phyloP scores from a whole-genome alignment of 1,284 basidiomycete genomes.

The Stygiomarasmius scandens region DNA sequence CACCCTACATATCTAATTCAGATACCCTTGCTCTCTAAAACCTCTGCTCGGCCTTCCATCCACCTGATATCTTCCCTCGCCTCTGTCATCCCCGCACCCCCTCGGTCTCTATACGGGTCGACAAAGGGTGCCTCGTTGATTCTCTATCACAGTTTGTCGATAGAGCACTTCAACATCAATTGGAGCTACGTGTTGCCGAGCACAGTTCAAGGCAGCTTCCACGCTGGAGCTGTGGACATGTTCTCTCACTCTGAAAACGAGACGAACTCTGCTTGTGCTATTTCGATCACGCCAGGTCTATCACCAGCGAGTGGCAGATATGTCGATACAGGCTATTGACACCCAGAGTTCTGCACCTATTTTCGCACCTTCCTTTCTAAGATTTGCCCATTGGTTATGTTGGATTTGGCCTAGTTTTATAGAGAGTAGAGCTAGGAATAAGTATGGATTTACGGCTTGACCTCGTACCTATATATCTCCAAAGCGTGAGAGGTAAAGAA shows the following conservation, averaged over 20 bases:
- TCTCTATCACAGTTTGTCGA: slow-evolving; percentile 78
- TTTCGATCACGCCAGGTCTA: slow-evolving; percentile 57
- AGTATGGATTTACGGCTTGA: slow-evolving; percentile 37
- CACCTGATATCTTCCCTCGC: slow-evolving; percentile 83
- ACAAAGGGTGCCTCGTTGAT: slow-evolving; percentile 83
- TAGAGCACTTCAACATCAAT: slow-evolving; percentile 71
- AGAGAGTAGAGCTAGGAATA: slow-evolving; percentile 57
- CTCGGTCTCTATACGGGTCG: slow-evolving; percentile 82
- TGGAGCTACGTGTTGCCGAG: slow-evolving; percentile 64
- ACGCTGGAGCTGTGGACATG: slow-evolving; percentile 74
- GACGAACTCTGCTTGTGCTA: too few relatives aligned
- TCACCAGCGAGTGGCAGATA: slow-evolving; percentile 56
- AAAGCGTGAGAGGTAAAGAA: too few relatives aligned
- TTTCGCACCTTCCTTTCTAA: slow-evolving; percentile 53
- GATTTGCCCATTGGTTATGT: slow-evolving; percentile 54
- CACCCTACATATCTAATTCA: slow-evolving; percentile 39
- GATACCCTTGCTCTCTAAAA: slow-evolving; percentile 77
- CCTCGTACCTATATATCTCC: too few relatives aligned
- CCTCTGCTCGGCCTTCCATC: slow-evolving; percentile 74
- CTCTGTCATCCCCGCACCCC: slow-evolving; percentile 83
- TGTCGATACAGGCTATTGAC: slow-evolving; percentile 64
- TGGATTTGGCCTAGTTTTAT: slow-evolving; percentile 64
- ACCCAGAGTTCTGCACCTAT: slow-evolving; percentile 49
- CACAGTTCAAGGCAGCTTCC: slow-evolving; percentile 79
- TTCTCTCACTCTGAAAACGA: slow-evolving; percentile 48